Evolutionary conservation across 768 basidiomycete species (phyloP).

Genomic region (Mycena sanguinolenta): DNA sequence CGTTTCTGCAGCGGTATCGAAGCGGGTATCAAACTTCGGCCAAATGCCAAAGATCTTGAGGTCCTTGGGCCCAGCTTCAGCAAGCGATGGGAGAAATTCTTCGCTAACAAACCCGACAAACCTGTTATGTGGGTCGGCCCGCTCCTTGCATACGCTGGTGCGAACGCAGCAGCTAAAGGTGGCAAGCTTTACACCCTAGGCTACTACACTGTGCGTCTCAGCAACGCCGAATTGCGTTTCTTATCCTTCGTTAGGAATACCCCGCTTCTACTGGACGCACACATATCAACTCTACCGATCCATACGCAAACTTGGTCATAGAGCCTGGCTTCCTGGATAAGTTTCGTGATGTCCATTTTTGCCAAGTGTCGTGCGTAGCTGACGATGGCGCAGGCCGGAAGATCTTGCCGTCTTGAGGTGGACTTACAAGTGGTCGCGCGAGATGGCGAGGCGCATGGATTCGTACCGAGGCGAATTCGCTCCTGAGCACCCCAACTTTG

Average conservation of each 20-base stretch:
- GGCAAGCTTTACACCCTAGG: constrained; percentile 44
- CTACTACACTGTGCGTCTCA: constrained; percentile 50
- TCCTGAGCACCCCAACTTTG: constrained; percentile 16
- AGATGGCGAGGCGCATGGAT: constrained; percentile 56
- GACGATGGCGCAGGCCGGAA: constrained; percentile 22
- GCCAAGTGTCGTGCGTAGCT: neutral
- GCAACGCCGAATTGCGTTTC: neutral
- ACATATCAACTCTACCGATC: constrained; percentile 54
- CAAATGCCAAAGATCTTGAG: constrained; percentile 61
- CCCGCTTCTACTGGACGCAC: constrained; percentile 52
- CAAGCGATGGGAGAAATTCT: constrained; percentile 64
- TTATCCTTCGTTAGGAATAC: constrained; percentile 44
- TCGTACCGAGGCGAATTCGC: constrained; percentile 39
- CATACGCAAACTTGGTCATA: constrained; percentile 47
- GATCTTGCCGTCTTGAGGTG: constrained; percentile 49
- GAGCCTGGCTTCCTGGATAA: constrained; percentile 50
- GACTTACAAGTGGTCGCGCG: constrained; percentile 56
- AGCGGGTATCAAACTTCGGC: constrained; percentile 69
- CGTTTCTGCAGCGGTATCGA: constrained; percentile 59
- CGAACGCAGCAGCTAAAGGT: constrained; percentile 1
- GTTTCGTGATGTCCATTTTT: constrained; percentile 41
- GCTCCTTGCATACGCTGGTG: constrained; percentile 52
- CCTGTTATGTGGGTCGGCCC: constrained; percentile 54
- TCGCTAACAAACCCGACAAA: constrained; percentile 66
- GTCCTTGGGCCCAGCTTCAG: constrained; percentile 65